A percentile compares a stretch with the other conserved stretches of the same genome.
Conservation (phyloP, 2,329 filamentous ascomycete genomes). For the Sclerotinia spermophila region DNA sequence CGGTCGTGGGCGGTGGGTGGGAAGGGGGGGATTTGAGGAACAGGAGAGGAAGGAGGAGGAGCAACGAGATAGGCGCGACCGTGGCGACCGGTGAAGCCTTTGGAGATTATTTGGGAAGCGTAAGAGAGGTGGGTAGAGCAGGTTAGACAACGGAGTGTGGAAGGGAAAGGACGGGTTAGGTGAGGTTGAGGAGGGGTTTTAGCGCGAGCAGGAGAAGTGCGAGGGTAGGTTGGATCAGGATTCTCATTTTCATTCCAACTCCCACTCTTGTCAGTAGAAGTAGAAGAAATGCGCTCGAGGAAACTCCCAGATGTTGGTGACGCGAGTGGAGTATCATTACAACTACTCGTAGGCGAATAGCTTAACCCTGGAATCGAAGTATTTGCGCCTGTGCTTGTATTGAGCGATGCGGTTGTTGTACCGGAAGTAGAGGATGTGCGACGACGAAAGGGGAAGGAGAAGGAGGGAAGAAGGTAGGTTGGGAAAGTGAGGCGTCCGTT, state of each 20-base stretch:
- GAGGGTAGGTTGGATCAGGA: neutral
- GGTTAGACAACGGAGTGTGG: constrained; percentile 55
- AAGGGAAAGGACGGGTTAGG: constrained; percentile 46
- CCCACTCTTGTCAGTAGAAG: neutral
- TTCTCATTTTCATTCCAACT: neutral
- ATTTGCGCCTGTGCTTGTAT: neutral
- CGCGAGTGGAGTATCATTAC: constrained; percentile 28
- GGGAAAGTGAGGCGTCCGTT: constrained; percentile 41
- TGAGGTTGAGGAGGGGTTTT: neutral
- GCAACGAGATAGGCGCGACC: constrained; percentile 61
- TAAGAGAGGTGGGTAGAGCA: constrained; percentile 62
- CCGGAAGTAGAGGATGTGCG: constrained; percentile 37
- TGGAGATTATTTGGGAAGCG: constrained; percentile 58
- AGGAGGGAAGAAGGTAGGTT: constrained; percentile 50
- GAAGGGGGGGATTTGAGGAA: constrained; percentile 9
- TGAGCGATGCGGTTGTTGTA: constrained; percentile 24
- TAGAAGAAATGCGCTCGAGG: neutral
- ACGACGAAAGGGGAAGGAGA: constrained; percentile 46
- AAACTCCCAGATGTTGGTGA: constrained; percentile 15
- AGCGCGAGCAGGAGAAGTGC: neutral
- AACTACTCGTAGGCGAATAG: constrained; percentile 37
- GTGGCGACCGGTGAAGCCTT: constrained; percentile 63
- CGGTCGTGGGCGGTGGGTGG: constrained; percentile 19
- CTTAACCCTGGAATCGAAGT: constrained; percentile 36
- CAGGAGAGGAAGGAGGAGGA: constrained; percentile 28